A percentile compares a stretch with the other conserved stretches of the same genome.
These are phyloP conservation scores for Neoascochyta sp. DNA, from an alignment of 2,329 filamentous ascomycete species.

Conservation along the genomic window DNA sequence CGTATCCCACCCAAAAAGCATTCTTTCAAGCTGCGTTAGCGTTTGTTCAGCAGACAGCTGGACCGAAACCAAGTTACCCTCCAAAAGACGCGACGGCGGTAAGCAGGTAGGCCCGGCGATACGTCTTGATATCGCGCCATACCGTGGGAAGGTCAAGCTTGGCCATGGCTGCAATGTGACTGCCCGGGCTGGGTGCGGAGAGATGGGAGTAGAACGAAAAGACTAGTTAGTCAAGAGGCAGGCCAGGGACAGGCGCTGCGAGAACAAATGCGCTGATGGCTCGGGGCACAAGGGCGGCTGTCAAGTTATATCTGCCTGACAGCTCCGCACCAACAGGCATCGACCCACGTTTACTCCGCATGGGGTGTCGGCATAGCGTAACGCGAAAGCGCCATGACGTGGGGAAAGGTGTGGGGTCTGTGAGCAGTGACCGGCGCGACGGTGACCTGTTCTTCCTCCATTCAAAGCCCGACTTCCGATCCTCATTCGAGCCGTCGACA, in stretches of 20 bases:
- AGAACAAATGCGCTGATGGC: no score
- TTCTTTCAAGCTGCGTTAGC: no score
- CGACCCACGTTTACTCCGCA: conserved; percentile 8
- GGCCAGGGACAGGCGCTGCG: no score
- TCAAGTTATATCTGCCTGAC: no score
- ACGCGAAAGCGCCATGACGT: conserved; percentile 11
- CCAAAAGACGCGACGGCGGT: conserved; percentile 45
- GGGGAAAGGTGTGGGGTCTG: conserved; percentile 17
- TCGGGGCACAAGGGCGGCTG: no score
- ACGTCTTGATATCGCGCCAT: conserved; percentile 40
- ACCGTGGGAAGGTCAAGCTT: conserved; percentile 33
- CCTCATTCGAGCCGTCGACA: conserved; percentile 1
- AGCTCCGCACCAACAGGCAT: no score
- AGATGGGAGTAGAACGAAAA: no score
- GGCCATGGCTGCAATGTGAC: conserved; percentile 20
- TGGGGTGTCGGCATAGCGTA: conserved; percentile 8
- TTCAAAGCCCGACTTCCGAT: conserved; percentile 18
- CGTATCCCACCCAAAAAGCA: conserved; percentile 38
- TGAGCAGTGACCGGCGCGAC: conserved; percentile 12
- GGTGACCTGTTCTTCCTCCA: conserved; percentile 18
- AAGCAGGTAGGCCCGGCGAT: conserved; percentile 41
- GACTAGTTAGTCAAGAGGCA: no score
- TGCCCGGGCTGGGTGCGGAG: no score
- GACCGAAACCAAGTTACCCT: conserved; percentile 13
- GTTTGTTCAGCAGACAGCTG: background rate